A percentile compares a stretch with the other conserved stretches of the same genome.
Conservation (phyloP, 805 yeast genomes). For the Starmerella apis region DNA sequence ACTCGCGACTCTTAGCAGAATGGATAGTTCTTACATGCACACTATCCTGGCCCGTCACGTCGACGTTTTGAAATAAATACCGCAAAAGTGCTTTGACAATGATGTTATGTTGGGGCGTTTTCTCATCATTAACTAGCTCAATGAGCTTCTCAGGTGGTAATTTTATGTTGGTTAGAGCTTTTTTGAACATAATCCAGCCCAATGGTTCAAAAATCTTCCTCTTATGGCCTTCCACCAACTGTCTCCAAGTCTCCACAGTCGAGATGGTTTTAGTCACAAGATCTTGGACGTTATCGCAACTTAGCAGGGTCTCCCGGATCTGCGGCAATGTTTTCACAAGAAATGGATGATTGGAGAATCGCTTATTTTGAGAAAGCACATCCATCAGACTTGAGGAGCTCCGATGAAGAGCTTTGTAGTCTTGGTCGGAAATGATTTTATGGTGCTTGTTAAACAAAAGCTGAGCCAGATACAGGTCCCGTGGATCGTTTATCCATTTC, state of each 20-base stretch:
- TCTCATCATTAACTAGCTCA: neutral
- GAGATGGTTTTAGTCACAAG: neutral
- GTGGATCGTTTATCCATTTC: constrained; percentile 15
- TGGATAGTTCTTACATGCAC: constrained; percentile 19
- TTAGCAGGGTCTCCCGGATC: constrained; percentile 1
- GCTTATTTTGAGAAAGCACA: neutral
- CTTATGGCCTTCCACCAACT: neutral
- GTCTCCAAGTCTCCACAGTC: neutral
- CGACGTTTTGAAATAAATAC: neutral
- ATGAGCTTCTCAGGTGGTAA: neutral
- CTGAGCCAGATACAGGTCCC: constrained; percentile 16
- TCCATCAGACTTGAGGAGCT: neutral
- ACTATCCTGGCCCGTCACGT: neutral
- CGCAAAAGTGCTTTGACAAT: constrained; percentile 6
- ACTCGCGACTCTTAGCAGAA: constrained; percentile 22
- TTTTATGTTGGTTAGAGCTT: neutral
- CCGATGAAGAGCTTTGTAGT: neutral
- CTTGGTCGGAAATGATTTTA: neutral
- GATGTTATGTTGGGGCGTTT: neutral
- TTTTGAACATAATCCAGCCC: constrained; percentile 5
- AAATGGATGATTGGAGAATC: neutral
- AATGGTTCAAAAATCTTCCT: neutral
- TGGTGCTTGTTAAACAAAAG: constrained; percentile 14
- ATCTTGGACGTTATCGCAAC: neutral
- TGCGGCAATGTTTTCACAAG: neutral